phyloP scores from a whole-genome alignment of 225 moss, liverwort and hornwort genomes.

The Ulota crispa region DNA sequence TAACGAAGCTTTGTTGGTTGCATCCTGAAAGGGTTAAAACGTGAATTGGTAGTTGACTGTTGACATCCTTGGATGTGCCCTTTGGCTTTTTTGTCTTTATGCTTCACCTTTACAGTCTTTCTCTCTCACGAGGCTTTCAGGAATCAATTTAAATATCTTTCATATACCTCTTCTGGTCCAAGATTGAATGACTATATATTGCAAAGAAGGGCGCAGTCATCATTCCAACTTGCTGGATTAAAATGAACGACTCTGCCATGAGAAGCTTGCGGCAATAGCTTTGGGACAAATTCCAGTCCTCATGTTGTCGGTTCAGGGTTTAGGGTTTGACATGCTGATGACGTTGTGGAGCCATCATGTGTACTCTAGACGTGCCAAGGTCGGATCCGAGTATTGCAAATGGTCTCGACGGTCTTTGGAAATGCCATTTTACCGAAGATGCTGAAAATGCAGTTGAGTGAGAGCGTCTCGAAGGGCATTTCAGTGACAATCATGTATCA shows the following conservation, averaged over 20 bases:
- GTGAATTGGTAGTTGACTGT: neutral
- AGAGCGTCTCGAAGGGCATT: neutral
- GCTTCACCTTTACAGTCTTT: neutral
- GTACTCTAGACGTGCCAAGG: neutral
- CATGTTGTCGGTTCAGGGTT: neutral
- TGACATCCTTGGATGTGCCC: conserved; percentile 3
- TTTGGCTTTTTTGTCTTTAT: neutral
- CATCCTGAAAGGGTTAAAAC: neutral
- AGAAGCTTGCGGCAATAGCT: neutral
- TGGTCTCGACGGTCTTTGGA: neutral
- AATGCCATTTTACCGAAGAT: neutral
- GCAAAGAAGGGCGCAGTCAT: neutral
- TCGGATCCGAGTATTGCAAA: neutral
- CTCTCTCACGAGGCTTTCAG: neutral
- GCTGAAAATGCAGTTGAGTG: neutral
- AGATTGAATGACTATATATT: neutral
- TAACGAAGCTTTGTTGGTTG: neutral
- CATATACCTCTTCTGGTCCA: neutral
- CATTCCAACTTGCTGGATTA: neutral
- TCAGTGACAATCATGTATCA: conserved; percentile 41
- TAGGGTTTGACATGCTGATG: neutral
- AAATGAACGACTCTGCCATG: neutral
- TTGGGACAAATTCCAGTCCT: neutral
- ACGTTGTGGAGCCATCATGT: neutral
- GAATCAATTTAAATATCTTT: neutral